Evolutionary conservation across 805 yeast species (phyloP).

Genomic region (Suhomyces sp.): DNA sequence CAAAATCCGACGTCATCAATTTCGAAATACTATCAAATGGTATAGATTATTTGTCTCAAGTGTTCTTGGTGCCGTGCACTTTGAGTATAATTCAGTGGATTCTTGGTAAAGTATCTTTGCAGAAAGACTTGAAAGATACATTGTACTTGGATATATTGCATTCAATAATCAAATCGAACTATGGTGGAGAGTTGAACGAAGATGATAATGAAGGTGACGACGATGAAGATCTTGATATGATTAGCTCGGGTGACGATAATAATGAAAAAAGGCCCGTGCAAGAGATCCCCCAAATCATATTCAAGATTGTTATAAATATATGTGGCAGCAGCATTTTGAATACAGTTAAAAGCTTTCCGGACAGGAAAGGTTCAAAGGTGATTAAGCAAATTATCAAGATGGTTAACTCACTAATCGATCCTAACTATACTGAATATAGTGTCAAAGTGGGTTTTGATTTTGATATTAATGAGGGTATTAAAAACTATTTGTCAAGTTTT

Average conservation of each 20-base stretch:
- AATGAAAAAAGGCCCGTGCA: slow-evolving; percentile 2
- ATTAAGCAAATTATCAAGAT: slow-evolving; percentile 13
- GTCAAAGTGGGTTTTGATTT: slow-evolving; percentile 1
- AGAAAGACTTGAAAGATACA: slow-evolving; percentile 8
- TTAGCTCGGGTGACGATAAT: background rate
- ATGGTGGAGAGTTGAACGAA: slow-evolving; percentile 12
- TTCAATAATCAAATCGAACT: slow-evolving; percentile 24
- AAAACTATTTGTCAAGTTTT: background rate
- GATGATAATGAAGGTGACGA: slow-evolving; percentile 10
- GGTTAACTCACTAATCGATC: slow-evolving; percentile 10
- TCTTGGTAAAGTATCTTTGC: slow-evolving; percentile 9
- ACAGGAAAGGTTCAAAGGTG: slow-evolving; percentile 10
- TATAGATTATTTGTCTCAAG: slow-evolving; percentile 81
- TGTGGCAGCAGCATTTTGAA: slow-evolving; percentile 16
- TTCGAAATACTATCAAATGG: slow-evolving; percentile 67
- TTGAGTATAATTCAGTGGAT: slow-evolving; percentile 34
- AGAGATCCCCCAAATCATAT: slow-evolving; percentile 14
- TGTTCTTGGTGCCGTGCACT: slow-evolving; percentile 61
- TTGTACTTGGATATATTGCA: slow-evolving; percentile 18
- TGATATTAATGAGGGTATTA: slow-evolving; percentile 3
- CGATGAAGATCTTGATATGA: background rate
- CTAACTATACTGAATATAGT: slow-evolving; percentile 2
- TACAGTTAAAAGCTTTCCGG: slow-evolving; percentile 11
- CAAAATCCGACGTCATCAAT: slow-evolving; percentile 53
- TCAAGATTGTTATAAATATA: slow-evolving; percentile 25